Percentiles rank a stretch among this genome's conserved stretches.
Conservation (phyloP, 129 eudicot species). For the Kitagawia praeruptora region DNA sequence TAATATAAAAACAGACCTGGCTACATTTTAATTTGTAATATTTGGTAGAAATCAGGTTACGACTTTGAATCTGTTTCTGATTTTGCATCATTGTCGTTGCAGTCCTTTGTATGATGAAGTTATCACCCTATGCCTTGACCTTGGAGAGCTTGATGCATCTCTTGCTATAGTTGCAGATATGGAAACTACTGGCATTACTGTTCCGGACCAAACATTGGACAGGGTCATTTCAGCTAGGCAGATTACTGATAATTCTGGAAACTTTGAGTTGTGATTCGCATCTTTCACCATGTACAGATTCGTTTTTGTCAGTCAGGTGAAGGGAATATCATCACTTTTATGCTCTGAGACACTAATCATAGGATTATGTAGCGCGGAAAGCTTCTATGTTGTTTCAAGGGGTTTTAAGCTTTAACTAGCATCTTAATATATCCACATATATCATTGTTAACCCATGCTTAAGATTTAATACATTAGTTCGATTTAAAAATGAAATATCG, state of each 20-base stretch:
- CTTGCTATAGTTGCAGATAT: conserved; percentile 84
- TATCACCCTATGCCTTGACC: conserved; percentile 71
- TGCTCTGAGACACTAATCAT: neutral
- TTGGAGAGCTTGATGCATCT: conserved; percentile 92
- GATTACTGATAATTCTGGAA: conserved; percentile 34
- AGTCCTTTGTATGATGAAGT: conserved; percentile 89
- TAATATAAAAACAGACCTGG: neutral
- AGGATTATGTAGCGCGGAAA: neutral
- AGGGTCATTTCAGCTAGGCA: conserved; percentile 77
- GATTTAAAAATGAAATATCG: too few relatives aligned
- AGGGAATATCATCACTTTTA: neutral
- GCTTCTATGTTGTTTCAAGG: neutral
- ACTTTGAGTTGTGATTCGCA: conserved; percentile 28
- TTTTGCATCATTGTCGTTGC: conserved; percentile 17
- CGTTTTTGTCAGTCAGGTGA: neutral
- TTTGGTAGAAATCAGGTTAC: neutral
- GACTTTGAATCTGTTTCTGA: neutral
- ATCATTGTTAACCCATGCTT: neutral
- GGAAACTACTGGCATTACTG: conserved; percentile 82
- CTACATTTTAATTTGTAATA: neutral
- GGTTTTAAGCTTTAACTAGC: neutral
- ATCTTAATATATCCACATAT: too few relatives aligned
- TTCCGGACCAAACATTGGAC: conserved; percentile 80
- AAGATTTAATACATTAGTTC: neutral
- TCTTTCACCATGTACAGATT: neutral